Evolutionary conservation across 257 asterid species (phyloP).

Genomic region (Plantago major): DNA sequence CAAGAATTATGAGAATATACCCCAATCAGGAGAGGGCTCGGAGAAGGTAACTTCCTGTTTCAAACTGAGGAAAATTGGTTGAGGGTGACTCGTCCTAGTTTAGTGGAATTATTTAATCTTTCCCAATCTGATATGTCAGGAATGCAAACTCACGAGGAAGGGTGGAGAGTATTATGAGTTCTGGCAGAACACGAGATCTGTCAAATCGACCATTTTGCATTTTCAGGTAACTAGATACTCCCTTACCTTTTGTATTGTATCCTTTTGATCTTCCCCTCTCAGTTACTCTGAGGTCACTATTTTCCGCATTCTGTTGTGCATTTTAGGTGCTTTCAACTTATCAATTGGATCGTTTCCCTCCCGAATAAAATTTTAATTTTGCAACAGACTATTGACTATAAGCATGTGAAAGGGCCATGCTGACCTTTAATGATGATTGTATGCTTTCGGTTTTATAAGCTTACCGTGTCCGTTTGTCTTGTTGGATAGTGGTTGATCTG

Average conservation of each 20-base stretch:
- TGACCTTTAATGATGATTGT: no score
- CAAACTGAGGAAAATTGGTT: background rate
- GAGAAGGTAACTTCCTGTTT: conserved; percentile 36
- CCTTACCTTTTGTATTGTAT: background rate
- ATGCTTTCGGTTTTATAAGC: no score
- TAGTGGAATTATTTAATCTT: background rate
- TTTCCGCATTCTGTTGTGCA: background rate
- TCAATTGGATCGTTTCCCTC: no score
- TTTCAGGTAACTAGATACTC: conserved; percentile 40
- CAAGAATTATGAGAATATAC: conserved; percentile 56
- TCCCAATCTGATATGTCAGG: conserved; percentile 26
- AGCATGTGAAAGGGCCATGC: no score
- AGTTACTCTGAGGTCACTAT: background rate
- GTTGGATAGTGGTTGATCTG: no score
- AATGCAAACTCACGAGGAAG: conserved; percentile 51
- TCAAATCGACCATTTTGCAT: conserved; percentile 60
- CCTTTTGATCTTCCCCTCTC: background rate
- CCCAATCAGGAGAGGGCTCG: conserved; percentile 41
- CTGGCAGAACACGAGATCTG: conserved; percentile 59
- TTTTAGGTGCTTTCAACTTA: no score
- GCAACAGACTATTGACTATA: no score
- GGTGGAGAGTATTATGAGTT: conserved; percentile 51
- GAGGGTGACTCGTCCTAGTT: background rate
- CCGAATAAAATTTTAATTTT: no score
- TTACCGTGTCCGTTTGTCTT: no score